Percentiles rank a stretch among this genome's conserved stretches.
These are phyloP conservation scores for Solanum hybrid DNA, from an alignment of 305 asterid species.

Conservation along the genomic window DNA sequence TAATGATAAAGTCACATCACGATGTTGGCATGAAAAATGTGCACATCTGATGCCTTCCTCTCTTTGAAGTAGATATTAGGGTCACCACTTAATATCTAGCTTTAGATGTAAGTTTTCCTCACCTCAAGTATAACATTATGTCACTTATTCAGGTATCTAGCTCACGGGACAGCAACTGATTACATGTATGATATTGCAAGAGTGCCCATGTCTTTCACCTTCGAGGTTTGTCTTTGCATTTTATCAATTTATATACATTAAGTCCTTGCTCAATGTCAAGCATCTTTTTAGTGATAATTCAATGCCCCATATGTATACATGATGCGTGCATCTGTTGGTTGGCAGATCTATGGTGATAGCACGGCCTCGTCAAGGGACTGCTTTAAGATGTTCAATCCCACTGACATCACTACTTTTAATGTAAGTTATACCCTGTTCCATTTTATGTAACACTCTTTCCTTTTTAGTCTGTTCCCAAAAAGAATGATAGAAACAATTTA, in stretches of 20 bases:
- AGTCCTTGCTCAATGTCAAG: not conserved
- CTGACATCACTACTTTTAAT: slow-evolving; percentile 67
- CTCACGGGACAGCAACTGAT: slow-evolving; percentile 97
- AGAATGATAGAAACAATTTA: not conserved
- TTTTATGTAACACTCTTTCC: not conserved
- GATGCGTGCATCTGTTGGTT: not conserved
- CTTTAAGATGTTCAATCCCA: slow-evolving; percentile 91
- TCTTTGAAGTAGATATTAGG: not conserved
- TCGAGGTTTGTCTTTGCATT: slow-evolving; percentile 50
- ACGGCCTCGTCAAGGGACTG: slow-evolving; percentile 82
- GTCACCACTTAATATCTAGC: not conserved
- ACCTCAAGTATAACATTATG: not conserved
- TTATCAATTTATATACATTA: not conserved
- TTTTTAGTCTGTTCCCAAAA: not conserved
- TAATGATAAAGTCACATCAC: not conserved
- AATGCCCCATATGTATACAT: not conserved
- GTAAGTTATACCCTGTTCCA: slow-evolving; percentile 33
- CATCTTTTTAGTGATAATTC: not conserved
- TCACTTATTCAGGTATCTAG: slow-evolving; percentile 54
- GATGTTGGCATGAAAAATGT: not conserved
- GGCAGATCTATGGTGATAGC: slow-evolving; percentile 87
- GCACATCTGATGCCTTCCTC: not conserved
- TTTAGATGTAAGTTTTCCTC: not conserved
- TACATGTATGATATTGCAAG: slow-evolving; percentile 86
- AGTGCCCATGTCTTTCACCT: slow-evolving; percentile 96